Conservation (phyloP, 116 monocot genomes). For the Posidonia oceanica region DNA sequence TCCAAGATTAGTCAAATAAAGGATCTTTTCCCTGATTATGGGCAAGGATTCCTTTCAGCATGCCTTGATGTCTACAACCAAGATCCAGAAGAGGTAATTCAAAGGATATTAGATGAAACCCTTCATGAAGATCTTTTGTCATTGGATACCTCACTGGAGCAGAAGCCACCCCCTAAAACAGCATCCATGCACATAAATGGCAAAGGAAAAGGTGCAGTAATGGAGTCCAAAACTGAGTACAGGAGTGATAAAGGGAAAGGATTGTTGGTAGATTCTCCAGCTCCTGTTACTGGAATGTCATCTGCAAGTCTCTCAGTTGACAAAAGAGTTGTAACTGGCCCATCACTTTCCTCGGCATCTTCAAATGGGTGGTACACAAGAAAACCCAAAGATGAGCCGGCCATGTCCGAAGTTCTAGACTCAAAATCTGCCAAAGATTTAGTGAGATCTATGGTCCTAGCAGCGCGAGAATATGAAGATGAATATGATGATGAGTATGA, state of each 20-base stretch:
- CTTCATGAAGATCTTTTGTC: constrained; percentile 75
- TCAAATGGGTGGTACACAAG: constrained; percentile 60
- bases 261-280: constrained; percentile 4
- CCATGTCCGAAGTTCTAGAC: constrained; percentile 40
- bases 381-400: constrained; percentile 29
- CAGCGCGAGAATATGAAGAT: constrained; percentile 58
- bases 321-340: constrained; percentile 11
- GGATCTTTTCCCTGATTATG: constrained; percentile 95
- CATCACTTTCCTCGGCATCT: constrained; percentile 26
- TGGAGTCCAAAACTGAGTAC: constrained; percentile 23
- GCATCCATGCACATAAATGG: constrained; percentile 20
- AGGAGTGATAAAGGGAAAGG: constrained; percentile 25
- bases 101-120: constrained; percentile 88
- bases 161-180: constrained; percentile 27
- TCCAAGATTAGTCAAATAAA: constrained; percentile 96
- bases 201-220: constrained; percentile 64
- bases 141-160: constrained; percentile 59
- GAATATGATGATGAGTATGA: constrained; percentile 98
- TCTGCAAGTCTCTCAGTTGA: not conserved
- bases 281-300: not conserved
- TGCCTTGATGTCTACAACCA: constrained; percentile 85
- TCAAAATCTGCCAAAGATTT: constrained; percentile 45
- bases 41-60: constrained; percentile 77
- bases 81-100: constrained; percentile 84
- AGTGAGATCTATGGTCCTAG: constrained; percentile 38